These are phyloP conservation scores for Vicia faba DNA, from an alignment of 306 rosid genomes.

Conservation along the genomic window DNA sequence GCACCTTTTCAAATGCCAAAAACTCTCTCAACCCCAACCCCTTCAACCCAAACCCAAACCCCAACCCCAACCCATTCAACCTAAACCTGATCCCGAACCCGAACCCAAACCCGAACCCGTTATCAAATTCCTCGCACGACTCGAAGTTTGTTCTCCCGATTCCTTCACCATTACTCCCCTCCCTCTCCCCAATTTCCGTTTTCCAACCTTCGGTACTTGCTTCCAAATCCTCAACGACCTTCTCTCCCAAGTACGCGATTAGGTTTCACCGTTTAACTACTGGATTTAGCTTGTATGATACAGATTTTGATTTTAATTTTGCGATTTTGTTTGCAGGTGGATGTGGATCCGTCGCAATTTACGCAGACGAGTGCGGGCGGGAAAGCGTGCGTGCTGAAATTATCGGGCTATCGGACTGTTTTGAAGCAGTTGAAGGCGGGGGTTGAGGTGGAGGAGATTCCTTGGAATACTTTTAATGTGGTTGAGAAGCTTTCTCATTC, in stretches of 20 bases:
- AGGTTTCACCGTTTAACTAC: too few relatives aligned
- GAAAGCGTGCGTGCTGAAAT: slow-evolving; percentile 66
- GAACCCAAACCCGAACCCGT: background rate
- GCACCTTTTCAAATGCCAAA: slow-evolving; percentile 76
- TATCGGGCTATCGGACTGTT: slow-evolving; percentile 55
- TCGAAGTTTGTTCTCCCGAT: slow-evolving; percentile 77
- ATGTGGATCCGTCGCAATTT: slow-evolving; percentile 60
- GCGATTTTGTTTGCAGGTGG: slow-evolving; percentile 47
- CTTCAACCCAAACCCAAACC: background rate
- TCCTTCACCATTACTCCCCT: slow-evolving; percentile 67
- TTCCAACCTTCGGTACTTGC: slow-evolving; percentile 55
- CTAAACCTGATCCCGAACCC: background rate
- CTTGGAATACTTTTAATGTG: slow-evolving; percentile 75
- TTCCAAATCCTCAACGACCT: slow-evolving; percentile 43
- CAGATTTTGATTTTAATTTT: background rate
- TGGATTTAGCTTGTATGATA: too few relatives aligned
- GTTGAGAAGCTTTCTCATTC: slow-evolving; percentile 67
- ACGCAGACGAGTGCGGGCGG: slow-evolving; percentile 72
- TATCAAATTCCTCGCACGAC: slow-evolving; percentile 59
- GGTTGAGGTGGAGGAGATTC: slow-evolving; percentile 75
- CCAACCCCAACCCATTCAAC: background rate
- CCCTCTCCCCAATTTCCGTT: slow-evolving; percentile 38
- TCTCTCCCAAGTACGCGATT: slow-evolving; percentile 48
- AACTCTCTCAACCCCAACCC: slow-evolving; percentile 42
- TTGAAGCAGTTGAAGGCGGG: slow-evolving; percentile 59